Conservation (phyloP, 148 eudicot species). For the Polygonum aviculare region DNA sequence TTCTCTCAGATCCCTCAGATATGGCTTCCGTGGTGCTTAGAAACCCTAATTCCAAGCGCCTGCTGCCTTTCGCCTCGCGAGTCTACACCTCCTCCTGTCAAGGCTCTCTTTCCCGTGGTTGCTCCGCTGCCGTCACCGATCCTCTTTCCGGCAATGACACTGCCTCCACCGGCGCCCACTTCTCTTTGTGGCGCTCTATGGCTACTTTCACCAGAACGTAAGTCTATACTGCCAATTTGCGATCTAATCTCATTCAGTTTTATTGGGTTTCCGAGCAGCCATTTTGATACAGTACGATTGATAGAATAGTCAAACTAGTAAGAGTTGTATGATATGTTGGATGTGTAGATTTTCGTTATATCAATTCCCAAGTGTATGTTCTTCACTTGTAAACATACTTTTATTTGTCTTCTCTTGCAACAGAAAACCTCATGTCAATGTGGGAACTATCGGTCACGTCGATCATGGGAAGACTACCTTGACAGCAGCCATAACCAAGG, state of each 20-base stretch:
- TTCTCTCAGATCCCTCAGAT: not conserved
- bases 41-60: conserved; percentile 48
- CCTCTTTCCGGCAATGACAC: conserved; percentile 27
- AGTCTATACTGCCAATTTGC: conserved; percentile 7
- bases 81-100: conserved; percentile 33
- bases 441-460: conserved; percentile 94
- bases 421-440: conserved; percentile 95
- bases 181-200: conserved; percentile 64
- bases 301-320: not conserved
- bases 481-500: conserved; percentile 96
- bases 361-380: not conserved
- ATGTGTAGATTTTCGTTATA: not conserved
- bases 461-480: conserved; percentile 97
- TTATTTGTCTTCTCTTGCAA: not conserved
- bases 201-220: conserved; percentile 87
- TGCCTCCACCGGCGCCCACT: conserved; percentile 1
- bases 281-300: not conserved
- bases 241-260: not conserved
- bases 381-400: not conserved
- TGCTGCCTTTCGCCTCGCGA: conserved; percentile 37
- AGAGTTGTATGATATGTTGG: not conserved
- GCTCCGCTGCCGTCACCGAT: conserved; percentile 22
- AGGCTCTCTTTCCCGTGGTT: conserved; percentile 23
- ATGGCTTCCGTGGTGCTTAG: conserved; percentile 65
- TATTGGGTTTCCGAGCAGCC: not conserved